A percentile compares a stretch with the other conserved stretches of the same genome.
Conservation (phyloP, 306 rosid species). For the Rosa lucieae region DNA sequence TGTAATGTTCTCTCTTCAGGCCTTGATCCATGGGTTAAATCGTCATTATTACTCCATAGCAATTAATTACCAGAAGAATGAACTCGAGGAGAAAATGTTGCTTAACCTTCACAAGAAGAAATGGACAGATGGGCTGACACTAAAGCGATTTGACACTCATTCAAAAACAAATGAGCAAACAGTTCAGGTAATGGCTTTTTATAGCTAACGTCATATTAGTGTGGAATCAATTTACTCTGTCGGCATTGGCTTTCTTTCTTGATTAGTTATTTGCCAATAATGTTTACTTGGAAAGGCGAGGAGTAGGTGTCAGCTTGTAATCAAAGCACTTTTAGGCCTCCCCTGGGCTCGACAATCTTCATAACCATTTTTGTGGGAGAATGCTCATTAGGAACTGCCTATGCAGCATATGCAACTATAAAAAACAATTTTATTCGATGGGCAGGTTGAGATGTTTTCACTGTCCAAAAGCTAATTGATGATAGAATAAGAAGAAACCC, state of each 20-base stretch:
- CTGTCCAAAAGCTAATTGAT: neutral
- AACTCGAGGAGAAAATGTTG: conserved; percentile 87
- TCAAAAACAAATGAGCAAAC: conserved; percentile 89
- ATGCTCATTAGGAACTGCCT: neutral
- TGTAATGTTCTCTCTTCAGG: conserved; percentile 42
- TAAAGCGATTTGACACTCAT: conserved; percentile 64
- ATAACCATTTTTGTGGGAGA: neutral
- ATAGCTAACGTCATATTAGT: too few species aligned
- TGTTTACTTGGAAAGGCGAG: neutral
- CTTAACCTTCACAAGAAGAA: conserved; percentile 87
- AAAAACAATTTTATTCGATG: neutral
- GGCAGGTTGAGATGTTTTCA: neutral
- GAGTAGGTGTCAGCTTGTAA: neutral
- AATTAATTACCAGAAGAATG: conserved; percentile 79
- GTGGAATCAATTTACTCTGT: neutral
- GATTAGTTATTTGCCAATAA: neutral
- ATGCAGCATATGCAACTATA: neutral
- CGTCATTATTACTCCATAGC: conserved; percentile 88
- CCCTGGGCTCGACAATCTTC: neutral
- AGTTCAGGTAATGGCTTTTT: conserved; percentile 48
- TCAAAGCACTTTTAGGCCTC: neutral
- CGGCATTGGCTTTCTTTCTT: neutral
- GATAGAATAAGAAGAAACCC: neutral
- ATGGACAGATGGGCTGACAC: conserved; percentile 84
- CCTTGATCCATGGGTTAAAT: conserved; percentile 84